Base-by-base conservation (phyloP, 2,329 filamentous ascomycete species). In the Ophiocordyceps robertsii region DNA sequence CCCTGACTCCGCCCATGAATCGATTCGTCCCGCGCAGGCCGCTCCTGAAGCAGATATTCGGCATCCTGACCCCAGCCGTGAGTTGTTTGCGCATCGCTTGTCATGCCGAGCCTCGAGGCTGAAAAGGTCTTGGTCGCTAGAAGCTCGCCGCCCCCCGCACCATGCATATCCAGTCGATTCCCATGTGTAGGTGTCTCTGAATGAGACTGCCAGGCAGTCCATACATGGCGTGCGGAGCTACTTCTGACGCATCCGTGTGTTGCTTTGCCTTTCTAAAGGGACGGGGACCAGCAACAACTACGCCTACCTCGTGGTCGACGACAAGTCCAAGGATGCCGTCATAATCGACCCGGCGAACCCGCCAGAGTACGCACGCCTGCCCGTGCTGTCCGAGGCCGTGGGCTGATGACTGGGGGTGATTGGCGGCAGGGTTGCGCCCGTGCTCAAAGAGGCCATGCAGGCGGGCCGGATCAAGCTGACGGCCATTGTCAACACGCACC, bases 401-500 rank as follows among this genome's bases (percentile, higher is more conserved):
- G 21, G 14, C 30, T 37, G 16, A 29, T 17, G 16, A 36, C 39
- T 3, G 38, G 44, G 54, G 31, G 51, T 35, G 12, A 9, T n/a
- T 38, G 3, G 13, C 21, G n/a, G 29, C 32, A 81, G 77, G 52
- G 76, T 82, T 38, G 62, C 68, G 0, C 77, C 77, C 0, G 62
- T 80, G 14, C 64, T 98, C 41, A 81, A 90, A 58, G 73, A 88
- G 49, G 80, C 84, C 46, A 81, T 85, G 6, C 65, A 78, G 35
- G 66, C 69, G 19, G 81, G 82, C 14, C 75, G 77, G 51, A 86
- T 95, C 56, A 89, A 93, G 53, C 66, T 98, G 47, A 88, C 75
- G 21, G 84, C 81, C 40, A 94, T 98, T 57, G 80, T 96, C 55
- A 98, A 98, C 59, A 98, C 92, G 2, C 92, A 98, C 57, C 90